phyloP scores from a whole-genome alignment of 768 basidiomycete genomes.

The Pulveroboletus sp. region DNA sequence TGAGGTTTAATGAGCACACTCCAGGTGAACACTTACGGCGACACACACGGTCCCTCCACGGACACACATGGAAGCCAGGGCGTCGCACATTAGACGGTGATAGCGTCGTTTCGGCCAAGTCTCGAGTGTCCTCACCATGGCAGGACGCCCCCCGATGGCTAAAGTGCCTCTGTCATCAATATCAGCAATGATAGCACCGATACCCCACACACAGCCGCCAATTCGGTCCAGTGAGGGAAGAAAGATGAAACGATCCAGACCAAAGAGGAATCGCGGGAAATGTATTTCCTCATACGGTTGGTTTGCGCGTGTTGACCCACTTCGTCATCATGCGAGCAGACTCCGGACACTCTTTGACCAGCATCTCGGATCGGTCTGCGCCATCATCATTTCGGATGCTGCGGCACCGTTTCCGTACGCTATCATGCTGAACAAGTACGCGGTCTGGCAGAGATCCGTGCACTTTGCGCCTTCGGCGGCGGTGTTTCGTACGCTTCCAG shows the following conservation, averaged over 20 bases:
- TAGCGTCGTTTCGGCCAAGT: too few species aligned
- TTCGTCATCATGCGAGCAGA: not conserved
- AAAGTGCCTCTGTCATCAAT: not conserved
- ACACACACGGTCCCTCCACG: not conserved
- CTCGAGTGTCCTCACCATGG: too few species aligned
- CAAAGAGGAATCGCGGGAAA: not conserved
- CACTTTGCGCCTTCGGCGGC: not conserved
- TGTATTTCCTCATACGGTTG: too few species aligned
- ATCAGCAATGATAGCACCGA: not conserved
- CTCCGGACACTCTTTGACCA: constrained; percentile 7
- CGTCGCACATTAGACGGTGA: not conserved
- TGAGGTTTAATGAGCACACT: constrained; percentile 10
- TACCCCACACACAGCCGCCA: not conserved
- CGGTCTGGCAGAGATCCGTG: not conserved
- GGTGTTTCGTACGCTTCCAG: not conserved
- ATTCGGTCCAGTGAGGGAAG: not conserved
- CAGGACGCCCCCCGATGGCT: not conserved
- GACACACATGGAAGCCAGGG: not conserved
- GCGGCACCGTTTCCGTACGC: too few species aligned
- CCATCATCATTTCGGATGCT: too few species aligned
- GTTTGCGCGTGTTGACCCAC: constrained; percentile 3
- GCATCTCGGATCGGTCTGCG: too few species aligned
- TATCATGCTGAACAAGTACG: not conserved
- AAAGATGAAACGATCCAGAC: not conserved
- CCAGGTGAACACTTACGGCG: constrained; percentile 1